Evolutionary conservation across 352 stramenopile genomes (phyloP).

Genomic region (Phytophthora citrophthora): DNA sequence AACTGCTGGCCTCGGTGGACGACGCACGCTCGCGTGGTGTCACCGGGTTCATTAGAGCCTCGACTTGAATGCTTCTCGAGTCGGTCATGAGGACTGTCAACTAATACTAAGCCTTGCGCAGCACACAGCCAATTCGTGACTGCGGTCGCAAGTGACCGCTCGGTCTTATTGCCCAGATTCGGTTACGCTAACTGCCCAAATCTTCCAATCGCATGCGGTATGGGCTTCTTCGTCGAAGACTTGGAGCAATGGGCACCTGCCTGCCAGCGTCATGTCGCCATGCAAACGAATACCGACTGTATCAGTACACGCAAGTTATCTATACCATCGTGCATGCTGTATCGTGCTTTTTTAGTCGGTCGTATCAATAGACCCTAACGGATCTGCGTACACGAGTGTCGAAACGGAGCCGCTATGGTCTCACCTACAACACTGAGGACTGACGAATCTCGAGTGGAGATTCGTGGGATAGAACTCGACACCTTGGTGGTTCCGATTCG

Average conservation of each 20-base stretch:
- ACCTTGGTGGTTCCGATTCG: no score
- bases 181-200: slow-evolving; percentile 18
- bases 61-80: slow-evolving; percentile 11
- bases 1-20: slow-evolving; percentile 23
- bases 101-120: not conserved
- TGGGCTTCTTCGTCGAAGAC: slow-evolving; percentile 1
- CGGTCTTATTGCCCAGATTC: slow-evolving; percentile 24
- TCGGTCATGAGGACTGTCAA: slow-evolving; percentile 11
- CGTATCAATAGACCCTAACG: not conserved
- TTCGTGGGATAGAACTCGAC: no score
- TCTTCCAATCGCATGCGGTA: slow-evolving; percentile 2
- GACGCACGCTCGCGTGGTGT: slow-evolving; percentile 22
- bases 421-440: no score
- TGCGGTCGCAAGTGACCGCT: slow-evolving; percentile 24
- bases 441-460: no score
- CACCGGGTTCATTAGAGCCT: slow-evolving; percentile 18
- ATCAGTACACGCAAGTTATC: no score
- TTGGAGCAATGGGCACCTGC: not conserved
- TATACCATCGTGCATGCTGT: no score
- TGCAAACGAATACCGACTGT: not conserved
- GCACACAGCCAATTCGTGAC: slow-evolving; percentile 17
- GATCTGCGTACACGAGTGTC: not conserved
- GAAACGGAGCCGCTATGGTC: not conserved
- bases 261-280: not conserved
- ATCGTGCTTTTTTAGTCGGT: not conserved